Conservation (phyloP, 2,329 filamentous ascomycete species). For the Didymellaceae sp. region DNA sequence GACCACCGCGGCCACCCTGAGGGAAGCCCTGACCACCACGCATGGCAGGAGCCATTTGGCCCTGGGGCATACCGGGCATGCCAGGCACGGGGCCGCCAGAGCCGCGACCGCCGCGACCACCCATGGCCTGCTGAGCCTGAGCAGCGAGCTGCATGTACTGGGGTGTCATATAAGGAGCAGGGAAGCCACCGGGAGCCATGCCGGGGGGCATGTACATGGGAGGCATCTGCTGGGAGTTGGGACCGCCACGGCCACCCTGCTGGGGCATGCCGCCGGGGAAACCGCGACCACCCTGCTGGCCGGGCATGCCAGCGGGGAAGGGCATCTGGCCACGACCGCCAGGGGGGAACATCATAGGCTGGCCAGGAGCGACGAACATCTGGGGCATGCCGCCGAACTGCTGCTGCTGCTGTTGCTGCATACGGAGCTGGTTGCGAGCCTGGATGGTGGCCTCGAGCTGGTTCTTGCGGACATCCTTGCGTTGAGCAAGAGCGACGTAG, state of each 20-base stretch:
- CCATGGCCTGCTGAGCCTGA: conserved; percentile 66
- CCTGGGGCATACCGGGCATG: conserved; percentile 74
- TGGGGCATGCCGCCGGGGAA: conserved; percentile 81
- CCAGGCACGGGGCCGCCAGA: conserved; percentile 65
- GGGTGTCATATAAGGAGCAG: conserved; percentile 76
- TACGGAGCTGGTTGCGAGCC: conserved; percentile 96
- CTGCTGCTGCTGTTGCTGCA: conserved; percentile 91
- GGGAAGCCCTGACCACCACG: conserved; percentile 51
- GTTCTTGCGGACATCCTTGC: conserved; percentile 99
- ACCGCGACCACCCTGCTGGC: conserved; percentile 80
- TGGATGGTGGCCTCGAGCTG: conserved; percentile 99
- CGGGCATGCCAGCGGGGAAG: conserved; percentile 67
- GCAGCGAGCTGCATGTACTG: conserved; percentile 83
- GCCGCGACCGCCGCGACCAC: conserved; percentile 64
- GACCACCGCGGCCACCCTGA: conserved; percentile 47
- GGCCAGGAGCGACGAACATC: conserved; percentile 89
- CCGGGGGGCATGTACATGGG: conserved; percentile 79
- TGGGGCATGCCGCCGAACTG: conserved; percentile 61
- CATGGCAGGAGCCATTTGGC: conserved; percentile 64
- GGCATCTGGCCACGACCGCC: conserved; percentile 66
- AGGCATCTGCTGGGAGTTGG: conserved; percentile 77
- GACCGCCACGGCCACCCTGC: conserved; percentile 86
- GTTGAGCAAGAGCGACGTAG: conserved; percentile 96
- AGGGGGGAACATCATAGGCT: conserved; percentile 68
- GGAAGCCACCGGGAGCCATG: conserved; percentile 70